A percentile compares a stretch with the other conserved stretches of the same genome.
Evolutionary conservation across 2,329 filamentous ascomycete genomes (phyloP).

Genomic region (Raffaelea albimanens): DNA sequence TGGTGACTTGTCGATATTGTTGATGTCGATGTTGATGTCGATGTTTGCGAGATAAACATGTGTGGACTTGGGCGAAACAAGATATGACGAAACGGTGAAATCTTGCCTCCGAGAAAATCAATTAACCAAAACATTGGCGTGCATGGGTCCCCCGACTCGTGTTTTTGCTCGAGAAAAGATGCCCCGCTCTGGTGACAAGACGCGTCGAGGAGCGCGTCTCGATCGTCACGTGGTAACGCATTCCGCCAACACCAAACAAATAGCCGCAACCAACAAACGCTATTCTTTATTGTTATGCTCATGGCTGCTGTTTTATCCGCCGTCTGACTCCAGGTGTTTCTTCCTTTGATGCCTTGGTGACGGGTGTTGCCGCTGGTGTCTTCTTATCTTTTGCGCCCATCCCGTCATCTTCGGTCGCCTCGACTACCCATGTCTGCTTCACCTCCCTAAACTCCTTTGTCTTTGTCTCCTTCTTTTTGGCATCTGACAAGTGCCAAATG

Average conservation of each 20-base stretch:
- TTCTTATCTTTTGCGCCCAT: too few relatives aligned
- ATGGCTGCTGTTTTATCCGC: background rate
- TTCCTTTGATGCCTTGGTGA: background rate
- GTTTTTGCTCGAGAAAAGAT: background rate
- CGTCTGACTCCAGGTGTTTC: background rate
- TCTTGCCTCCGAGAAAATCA: too few relatives aligned
- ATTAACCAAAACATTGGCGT: too few relatives aligned
- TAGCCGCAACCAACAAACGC: too few relatives aligned
- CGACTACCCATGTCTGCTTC: slow-evolving; percentile 60
- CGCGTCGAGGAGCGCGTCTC: background rate
- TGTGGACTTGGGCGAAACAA: too few relatives aligned
- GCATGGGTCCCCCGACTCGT: too few relatives aligned
- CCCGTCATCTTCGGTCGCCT: slow-evolving; percentile 14
- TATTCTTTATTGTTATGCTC: background rate
- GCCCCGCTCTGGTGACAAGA: slow-evolving; percentile 1
- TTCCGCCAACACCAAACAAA: too few relatives aligned
- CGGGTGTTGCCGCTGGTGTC: background rate
- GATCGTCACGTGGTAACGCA: background rate
- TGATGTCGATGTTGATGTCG: too few relatives aligned
- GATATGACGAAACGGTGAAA: background rate
- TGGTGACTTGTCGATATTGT: too few relatives aligned
- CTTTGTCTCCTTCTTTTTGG: slow-evolving; percentile 52
- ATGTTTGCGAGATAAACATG: too few relatives aligned
- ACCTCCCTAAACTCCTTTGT: slow-evolving; percentile 59
- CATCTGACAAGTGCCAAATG: slow-evolving; percentile 59